A percentile compares a stretch with the other conserved stretches of the same genome.
Evolutionary conservation across 2,329 filamentous ascomycete species (phyloP).

Genomic region (Epichloe sibirici): DNA sequence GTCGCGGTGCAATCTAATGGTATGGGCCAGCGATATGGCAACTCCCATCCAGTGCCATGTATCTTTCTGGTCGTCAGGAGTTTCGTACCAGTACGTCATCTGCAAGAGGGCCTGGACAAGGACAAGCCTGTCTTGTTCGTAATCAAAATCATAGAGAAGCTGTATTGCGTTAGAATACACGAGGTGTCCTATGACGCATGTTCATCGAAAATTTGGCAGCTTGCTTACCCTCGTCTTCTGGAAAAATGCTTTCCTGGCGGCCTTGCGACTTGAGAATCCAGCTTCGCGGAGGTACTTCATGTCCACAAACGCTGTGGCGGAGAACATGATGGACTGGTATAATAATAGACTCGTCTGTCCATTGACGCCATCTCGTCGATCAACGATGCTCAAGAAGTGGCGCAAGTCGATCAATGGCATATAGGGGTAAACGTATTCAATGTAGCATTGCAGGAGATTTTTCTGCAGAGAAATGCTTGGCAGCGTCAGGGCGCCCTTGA

Average conservation of each 20-base stretch:
- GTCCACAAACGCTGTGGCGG: constrained; percentile 78
- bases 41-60: constrained; percentile 99
- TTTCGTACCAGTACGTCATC: constrained; percentile 98
- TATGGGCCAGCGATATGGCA: constrained; percentile 83
- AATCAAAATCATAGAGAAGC: constrained; percentile 90
- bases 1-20: constrained; percentile 84
- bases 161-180: constrained; percentile 21
- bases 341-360: constrained; percentile 72
- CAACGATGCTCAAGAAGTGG: constrained; percentile 47
- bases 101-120: constrained; percentile 80
- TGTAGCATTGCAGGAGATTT: constrained; percentile 68
- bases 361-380: constrained; percentile 53
- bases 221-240: constrained; percentile 66
- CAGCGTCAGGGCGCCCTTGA: constrained; percentile 74
- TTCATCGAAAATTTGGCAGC: background rate
- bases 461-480: constrained; percentile 61
- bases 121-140: constrained; percentile 78
- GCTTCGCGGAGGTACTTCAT: constrained; percentile 63
- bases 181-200: too few species aligned
- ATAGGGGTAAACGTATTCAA: constrained; percentile 85
- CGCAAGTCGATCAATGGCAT: constrained; percentile 75
- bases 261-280: constrained; percentile 67
- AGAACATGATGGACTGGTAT: constrained; percentile 93
- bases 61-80: constrained; percentile 91
- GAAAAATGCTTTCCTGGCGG: constrained; percentile 79